Percentiles rank a stretch among this genome's conserved stretches.
Evolutionary conservation across 2,329 filamentous ascomycete genomes (phyloP).

Genomic region (Penicillium rolfsii): DNA sequence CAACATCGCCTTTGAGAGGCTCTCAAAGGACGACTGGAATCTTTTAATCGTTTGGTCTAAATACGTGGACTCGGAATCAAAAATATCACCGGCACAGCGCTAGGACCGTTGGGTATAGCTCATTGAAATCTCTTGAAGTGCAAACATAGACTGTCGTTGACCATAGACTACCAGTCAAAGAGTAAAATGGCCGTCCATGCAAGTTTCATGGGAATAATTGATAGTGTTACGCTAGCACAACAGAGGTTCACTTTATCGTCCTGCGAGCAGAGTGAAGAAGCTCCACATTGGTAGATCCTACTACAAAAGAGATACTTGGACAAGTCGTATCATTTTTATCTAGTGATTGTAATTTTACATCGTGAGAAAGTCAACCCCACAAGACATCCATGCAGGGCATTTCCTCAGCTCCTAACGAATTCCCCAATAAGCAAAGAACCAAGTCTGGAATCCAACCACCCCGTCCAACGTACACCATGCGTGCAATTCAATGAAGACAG

Average conservation of each 20-base stretch:
- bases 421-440: neutral
- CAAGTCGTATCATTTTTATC: neutral
- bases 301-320: neutral
- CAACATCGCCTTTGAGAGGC: constrained; percentile 2
- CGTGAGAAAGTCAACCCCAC: neutral
- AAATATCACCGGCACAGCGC: constrained; percentile 13
- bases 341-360: neutral
- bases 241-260: too few relatives aligned
- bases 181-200: too few relatives aligned
- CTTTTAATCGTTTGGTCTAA: constrained; percentile 6
- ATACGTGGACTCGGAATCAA: constrained; percentile 8
- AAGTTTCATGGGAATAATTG: too few relatives aligned
- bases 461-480: neutral
- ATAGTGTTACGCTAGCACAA: too few relatives aligned
- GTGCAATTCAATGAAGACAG: neutral
- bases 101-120: constrained; percentile 7
- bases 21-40: constrained; percentile 13
- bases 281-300: neutral
- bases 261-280: too few relatives aligned
- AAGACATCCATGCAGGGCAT: neutral
- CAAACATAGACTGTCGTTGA: constrained; percentile 9
- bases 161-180: neutral
- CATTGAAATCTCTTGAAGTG: constrained; percentile 5
- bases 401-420: neutral
- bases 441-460: neutral